Base-by-base conservation (phyloP, 164 flowering plant species). In the Litsea cubeba region DNA sequence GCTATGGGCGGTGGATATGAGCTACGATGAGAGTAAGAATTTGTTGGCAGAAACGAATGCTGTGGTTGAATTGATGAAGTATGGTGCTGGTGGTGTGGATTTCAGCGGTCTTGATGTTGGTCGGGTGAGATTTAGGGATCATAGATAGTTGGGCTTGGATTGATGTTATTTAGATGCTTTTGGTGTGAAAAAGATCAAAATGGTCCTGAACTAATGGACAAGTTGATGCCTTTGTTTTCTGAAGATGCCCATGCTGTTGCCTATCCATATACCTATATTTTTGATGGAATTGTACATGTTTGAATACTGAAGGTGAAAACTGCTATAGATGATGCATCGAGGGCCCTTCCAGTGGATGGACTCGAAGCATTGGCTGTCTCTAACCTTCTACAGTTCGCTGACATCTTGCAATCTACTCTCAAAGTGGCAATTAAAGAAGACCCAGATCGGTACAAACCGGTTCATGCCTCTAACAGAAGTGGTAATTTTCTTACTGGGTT, bases 1-100 rank as follows among this genome's bases (percentile, higher is more conserved):
- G 76, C 68, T 94, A 25, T 84, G 92, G 92, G 76, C 81, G n/a
- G 74, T 88, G 78, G 71, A 85, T 74, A 81, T 77, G 80, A 85
- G 88, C 11, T 90, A 87, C 28, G 88, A 90, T 72, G 91, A 93
- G 50, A 91, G 94, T 74, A 71, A 83, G 83, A 84, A 60, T 35
- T 91, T 95, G 50, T 77, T 90, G 50, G 79, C 80, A 1, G 97
- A 95, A 79, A 95, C 97, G 15, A 84, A 86, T 76, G 97, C 97
- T 1, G 97, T 94, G 15, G 87, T 95, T 22, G 86, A 91, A 78
- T 89, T 95, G 83, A 83, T 81, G 54, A 88, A 90, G 77, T 88
- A 88, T 58, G 92, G 94, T 28, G 83, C 80, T 65, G 83, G 85
- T 70, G 83, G 84, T 74, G 63, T 88, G 87, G 96, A 91, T 68